Percentiles rank a stretch among this genome's conserved stretches.
Conservation (phyloP, 2,329 filamentous ascomycete genomes). For the Chalaropsis thielavioides region DNA sequence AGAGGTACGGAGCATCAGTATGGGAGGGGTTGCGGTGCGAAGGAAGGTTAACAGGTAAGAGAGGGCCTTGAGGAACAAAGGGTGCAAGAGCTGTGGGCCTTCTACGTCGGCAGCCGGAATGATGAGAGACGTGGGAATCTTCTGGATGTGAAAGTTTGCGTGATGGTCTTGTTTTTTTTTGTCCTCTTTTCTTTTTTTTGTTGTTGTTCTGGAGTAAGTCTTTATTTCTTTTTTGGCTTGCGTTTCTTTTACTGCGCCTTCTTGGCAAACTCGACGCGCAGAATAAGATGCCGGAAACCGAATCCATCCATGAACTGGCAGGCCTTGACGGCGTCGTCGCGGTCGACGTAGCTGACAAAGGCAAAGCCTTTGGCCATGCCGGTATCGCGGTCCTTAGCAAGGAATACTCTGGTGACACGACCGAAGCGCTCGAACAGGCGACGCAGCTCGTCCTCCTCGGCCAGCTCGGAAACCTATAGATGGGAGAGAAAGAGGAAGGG, state of each 20-base stretch:
- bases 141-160: not conserved
- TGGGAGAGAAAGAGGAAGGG: not conserved
- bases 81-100: not conserved
- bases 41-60: not conserved
- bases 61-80: not conserved
- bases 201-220: not conserved
- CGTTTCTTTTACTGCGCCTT: constrained; percentile 22
- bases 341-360: constrained; percentile 92
- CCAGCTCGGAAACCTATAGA: constrained; percentile 78
- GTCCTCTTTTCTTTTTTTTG: constrained; percentile 1
- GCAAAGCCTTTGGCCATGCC: constrained; percentile 95
- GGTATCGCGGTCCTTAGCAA: constrained; percentile 95
- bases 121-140: not conserved
- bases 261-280: constrained; percentile 80
- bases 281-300: constrained; percentile 75
- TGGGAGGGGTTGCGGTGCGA: not conserved
- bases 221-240: not conserved
- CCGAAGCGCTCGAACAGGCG: constrained; percentile 98
- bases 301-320: constrained; percentile 97
- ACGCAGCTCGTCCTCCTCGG: constrained; percentile 86
- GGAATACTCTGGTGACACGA: constrained; percentile 89
- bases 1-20: no score
- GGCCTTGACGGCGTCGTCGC: constrained; percentile 76
- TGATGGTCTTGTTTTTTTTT: not conserved
- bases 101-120: constrained; percentile 1